Conservation (phyloP, 1,284 basidiomycete species). For the Ganoderma lingzhi region DNA sequence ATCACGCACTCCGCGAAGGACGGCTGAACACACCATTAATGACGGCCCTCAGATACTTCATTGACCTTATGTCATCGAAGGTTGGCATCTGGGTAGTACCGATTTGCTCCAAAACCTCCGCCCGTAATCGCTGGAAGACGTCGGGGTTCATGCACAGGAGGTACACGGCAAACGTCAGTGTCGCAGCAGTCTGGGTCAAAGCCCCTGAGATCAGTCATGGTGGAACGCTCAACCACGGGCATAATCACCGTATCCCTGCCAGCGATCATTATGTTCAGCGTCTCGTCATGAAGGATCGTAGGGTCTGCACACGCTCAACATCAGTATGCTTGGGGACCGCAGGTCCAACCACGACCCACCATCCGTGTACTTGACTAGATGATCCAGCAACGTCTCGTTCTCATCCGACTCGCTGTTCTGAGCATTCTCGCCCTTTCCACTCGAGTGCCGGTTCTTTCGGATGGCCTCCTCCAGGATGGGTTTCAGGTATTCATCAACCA, state of each 20-base stretch:
- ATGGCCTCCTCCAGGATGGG: conserved; percentile 53
- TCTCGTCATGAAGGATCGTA: conserved; percentile 47
- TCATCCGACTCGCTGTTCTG: conserved; percentile 34
- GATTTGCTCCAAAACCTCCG: conserved; percentile 48
- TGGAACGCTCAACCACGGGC: background rate
- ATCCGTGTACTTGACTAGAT: conserved; percentile 45
- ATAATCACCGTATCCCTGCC: conserved; percentile 49
- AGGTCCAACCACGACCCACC: conserved; percentile 27
- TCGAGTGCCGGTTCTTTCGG: conserved; percentile 39
- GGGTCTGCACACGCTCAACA: conserved; percentile 14
- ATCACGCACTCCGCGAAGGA: background rate
- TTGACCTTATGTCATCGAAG: conserved; percentile 48
- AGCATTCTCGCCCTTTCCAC: conserved; percentile 21
- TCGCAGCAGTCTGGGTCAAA: conserved; percentile 43
- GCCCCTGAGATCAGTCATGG: background rate
- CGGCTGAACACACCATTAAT: conserved; percentile 33
- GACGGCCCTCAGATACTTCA: conserved; percentile 49
- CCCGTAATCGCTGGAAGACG: conserved; percentile 46
- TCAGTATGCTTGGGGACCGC: background rate
- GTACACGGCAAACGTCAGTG: conserved; percentile 50
- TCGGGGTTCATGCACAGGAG: conserved; percentile 50
- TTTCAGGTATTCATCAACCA: conserved; percentile 37
- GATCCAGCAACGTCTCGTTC: conserved; percentile 47
- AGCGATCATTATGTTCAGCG: conserved; percentile 50
- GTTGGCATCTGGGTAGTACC: conserved; percentile 46